phyloP scores from a whole-genome alignment of 768 basidiomycete genomes.

The Tricholoma sp. region DNA sequence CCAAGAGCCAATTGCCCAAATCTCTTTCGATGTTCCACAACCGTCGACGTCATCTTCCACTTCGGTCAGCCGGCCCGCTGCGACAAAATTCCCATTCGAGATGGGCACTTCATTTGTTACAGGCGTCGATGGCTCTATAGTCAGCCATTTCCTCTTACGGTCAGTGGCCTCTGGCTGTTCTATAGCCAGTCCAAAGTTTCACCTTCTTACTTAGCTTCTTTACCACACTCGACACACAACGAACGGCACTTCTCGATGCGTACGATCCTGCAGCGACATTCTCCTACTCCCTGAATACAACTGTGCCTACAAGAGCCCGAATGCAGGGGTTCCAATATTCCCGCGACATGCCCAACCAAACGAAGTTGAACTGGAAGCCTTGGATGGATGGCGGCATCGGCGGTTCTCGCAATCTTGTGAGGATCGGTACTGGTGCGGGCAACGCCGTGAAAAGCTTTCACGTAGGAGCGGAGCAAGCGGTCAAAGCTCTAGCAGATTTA shows the following conservation, averaged over 20 bases:
- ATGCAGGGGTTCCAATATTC: conserved; percentile 62
- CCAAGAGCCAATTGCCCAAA: conserved; percentile 69
- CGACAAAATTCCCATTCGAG: conserved; percentile 73
- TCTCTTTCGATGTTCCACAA: conserved; percentile 72
- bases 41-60: conserved; percentile 37
- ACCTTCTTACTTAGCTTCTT: conserved; percentile 58
- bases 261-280: conserved; percentile 90
- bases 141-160: conserved; percentile 76
- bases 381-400: conserved; percentile 55
- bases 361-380: conserved; percentile 69
- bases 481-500: conserved; percentile 55
- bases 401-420: conserved; percentile 74
- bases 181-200: conserved; percentile 6
- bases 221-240: conserved; percentile 74
- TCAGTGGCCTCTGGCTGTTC: conserved; percentile 31
- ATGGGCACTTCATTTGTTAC: conserved; percentile 72
- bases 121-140: conserved; percentile 62
- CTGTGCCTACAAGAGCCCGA: conserved; percentile 73
- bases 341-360: conserved; percentile 73
- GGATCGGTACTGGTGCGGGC: conserved; percentile 57
- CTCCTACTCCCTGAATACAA: conserved; percentile 82
- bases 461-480: conserved; percentile 59
- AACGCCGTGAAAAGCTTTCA: conserved; percentile 65
- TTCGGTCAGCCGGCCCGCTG: conserved; percentile 39
- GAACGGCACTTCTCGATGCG: conserved; percentile 58